Conservation (phyloP, 768 basidiomycete genomes). For the Podaxis sp. region DNA sequence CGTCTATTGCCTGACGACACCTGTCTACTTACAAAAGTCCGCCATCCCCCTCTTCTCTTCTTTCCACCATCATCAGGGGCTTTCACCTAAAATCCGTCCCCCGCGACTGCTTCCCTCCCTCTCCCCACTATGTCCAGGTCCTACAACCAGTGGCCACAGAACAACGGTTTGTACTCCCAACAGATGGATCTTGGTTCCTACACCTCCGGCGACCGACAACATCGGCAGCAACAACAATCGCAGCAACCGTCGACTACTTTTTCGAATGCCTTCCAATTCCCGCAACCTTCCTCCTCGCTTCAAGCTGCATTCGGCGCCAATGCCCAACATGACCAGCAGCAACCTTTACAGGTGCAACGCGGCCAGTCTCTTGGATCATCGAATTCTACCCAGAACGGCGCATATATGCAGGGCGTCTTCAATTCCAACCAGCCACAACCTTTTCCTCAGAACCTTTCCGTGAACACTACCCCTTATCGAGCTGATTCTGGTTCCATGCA, state of each 20-base stretch:
- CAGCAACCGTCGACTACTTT: slow-evolving; percentile 15
- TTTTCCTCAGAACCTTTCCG: slow-evolving; percentile 10
- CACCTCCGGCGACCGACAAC: slow-evolving; percentile 21
- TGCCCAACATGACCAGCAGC: slow-evolving; percentile 14
- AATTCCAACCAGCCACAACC: slow-evolving; percentile 15
- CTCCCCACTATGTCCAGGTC: slow-evolving; percentile 10
- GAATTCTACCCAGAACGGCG: slow-evolving; percentile 11
- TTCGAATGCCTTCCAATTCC: slow-evolving; percentile 17
- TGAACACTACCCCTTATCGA: slow-evolving; percentile 18
- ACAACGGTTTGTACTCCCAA: slow-evolving; percentile 19
- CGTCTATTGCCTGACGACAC: neutral
- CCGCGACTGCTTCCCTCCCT: neutral
- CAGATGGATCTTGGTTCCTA: slow-evolving; percentile 32
- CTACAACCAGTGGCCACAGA: slow-evolving; percentile 10
- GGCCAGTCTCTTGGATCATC: slow-evolving; percentile 11
- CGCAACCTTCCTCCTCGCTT: slow-evolving; percentile 22
- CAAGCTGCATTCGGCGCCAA: slow-evolving; percentile 22
- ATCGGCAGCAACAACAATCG: slow-evolving; percentile 19
- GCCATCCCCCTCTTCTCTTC: neutral
- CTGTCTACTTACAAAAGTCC: slow-evolving; percentile 1
- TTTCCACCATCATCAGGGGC: neutral
- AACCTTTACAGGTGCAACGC: slow-evolving; percentile 18
- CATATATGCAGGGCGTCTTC: slow-evolving; percentile 18
- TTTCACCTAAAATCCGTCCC: neutral
- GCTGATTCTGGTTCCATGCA: slow-evolving; percentile 1